Evolutionary conservation across 225 moss, liverwort and hornwort genomes (phyloP).

Genomic region (Ulota crispa): DNA sequence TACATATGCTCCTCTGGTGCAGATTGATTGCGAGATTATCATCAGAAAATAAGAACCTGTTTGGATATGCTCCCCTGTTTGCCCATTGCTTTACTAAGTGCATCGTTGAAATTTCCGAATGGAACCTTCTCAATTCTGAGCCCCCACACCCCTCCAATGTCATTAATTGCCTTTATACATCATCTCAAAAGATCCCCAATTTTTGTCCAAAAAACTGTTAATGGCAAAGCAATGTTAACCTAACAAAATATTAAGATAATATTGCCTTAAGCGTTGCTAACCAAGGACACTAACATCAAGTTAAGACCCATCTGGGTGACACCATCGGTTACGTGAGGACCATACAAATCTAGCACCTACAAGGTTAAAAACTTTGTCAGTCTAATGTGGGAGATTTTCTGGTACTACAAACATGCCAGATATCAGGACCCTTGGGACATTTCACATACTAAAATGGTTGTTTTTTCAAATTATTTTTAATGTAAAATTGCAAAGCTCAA

Average conservation of each 20-base stretch:
- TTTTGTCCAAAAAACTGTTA: background rate
- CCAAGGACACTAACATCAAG: background rate
- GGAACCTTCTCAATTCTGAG: conserved; percentile 74
- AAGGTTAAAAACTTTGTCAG: background rate
- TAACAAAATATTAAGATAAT: background rate
- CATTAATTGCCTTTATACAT: background rate
- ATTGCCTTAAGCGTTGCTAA: background rate
- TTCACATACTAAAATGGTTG: background rate
- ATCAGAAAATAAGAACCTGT: conserved; percentile 77
- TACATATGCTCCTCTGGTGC: background rate
- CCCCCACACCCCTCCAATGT: conserved; percentile 23
- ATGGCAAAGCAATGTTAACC: background rate
- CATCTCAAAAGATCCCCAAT: background rate
- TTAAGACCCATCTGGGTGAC: background rate
- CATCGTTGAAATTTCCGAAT: conserved; percentile 61
- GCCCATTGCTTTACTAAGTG: conserved; percentile 79
- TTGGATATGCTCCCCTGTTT: conserved; percentile 69
- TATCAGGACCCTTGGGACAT: background rate
- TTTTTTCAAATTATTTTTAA: background rate
- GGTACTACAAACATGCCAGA: background rate
- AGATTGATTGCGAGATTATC: conserved; percentile 11
- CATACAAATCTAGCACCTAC: background rate
- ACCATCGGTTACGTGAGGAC: background rate
- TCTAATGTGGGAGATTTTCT: background rate
- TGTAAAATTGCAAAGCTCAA: background rate